Evolutionary conservation across 371 early-diverging fungal genomes (phyloP).

Genomic region (Paraphysoderma sedebokerense): DNA sequence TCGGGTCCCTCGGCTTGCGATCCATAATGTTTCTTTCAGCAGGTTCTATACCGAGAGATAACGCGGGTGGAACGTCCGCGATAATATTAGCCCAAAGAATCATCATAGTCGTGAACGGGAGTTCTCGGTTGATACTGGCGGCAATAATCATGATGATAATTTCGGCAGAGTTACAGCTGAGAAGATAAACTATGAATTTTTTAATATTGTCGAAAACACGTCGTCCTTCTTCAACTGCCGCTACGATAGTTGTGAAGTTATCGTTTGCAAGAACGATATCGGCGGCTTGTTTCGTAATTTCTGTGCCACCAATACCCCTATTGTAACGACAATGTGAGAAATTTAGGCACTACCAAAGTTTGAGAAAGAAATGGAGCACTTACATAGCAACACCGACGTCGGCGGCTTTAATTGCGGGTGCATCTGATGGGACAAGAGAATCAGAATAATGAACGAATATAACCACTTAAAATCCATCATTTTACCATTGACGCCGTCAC

Average conservation of each 20-base stretch:
- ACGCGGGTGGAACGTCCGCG: constrained; percentile 60
- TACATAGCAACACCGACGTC: constrained; percentile 88
- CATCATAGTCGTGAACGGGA: constrained; percentile 31
- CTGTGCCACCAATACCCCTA: constrained; percentile 77
- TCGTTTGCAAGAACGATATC: constrained; percentile 79
- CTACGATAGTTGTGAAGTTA: constrained; percentile 71
- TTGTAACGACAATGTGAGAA: too few species aligned
- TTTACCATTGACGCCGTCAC: constrained; percentile 68
- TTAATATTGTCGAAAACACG: constrained; percentile 79
- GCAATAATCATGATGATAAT: constrained; percentile 17
- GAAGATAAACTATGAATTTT: constrained; percentile 76
- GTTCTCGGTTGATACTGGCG: constrained; percentile 10
- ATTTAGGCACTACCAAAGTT: too few species aligned
- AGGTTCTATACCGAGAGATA: constrained; percentile 70
- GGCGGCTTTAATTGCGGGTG: constrained; percentile 74
- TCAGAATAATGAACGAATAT: not conserved
- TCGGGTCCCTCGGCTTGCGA: constrained; percentile 50
- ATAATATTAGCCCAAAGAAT: constrained; percentile 80
- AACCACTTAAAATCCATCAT: not conserved
- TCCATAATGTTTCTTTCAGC: constrained; percentile 60
- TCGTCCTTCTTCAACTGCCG: constrained; percentile 65
- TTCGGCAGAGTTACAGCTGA: constrained; percentile 64
- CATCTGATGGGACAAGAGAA: constrained; percentile 24
- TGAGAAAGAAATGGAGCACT: too few species aligned
- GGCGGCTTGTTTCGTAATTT: constrained; percentile 80